Conservation (phyloP, 768 basidiomycete species). For the Mrakia gelida region DNA sequence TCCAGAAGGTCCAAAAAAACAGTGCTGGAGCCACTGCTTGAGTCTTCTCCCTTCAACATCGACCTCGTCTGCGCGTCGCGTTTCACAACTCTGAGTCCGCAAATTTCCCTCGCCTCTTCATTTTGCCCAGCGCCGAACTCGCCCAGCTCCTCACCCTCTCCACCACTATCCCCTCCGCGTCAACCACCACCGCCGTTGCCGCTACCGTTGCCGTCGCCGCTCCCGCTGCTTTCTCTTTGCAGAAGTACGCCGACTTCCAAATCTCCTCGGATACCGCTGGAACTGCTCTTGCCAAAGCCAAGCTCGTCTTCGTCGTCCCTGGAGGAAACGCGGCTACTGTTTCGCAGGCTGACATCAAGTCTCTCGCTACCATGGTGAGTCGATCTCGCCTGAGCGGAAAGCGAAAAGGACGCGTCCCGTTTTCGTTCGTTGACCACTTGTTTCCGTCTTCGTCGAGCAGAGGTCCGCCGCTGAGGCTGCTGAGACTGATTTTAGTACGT, state of each 20-base stretch:
- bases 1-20: constrained; percentile 9
- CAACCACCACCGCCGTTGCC: not conserved
- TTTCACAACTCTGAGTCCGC: no score
- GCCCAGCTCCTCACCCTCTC: not conserved
- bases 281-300: constrained; percentile 6
- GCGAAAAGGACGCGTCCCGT: not conserved
- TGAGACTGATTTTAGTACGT: constrained; percentile 11
- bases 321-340: constrained; percentile 5
- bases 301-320: not conserved
- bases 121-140: not conserved
- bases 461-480: constrained; percentile 5
- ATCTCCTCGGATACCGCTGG: constrained; percentile 5
- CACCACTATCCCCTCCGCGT: not conserved
- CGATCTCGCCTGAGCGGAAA: no score
- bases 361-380: not conserved
- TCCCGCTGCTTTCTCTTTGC: not conserved
- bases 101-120: not conserved
- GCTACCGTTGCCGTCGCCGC: not conserved
- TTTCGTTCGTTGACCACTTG: not conserved
- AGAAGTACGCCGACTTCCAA: constrained; percentile 15
- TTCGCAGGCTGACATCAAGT: not conserved
- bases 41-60: not conserved
- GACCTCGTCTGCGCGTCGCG: not conserved
- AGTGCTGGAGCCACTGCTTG: not conserved
- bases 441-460: not conserved